phyloP scores from a whole-genome alignment of 306 rosid species.

The Quercus alba region DNA sequence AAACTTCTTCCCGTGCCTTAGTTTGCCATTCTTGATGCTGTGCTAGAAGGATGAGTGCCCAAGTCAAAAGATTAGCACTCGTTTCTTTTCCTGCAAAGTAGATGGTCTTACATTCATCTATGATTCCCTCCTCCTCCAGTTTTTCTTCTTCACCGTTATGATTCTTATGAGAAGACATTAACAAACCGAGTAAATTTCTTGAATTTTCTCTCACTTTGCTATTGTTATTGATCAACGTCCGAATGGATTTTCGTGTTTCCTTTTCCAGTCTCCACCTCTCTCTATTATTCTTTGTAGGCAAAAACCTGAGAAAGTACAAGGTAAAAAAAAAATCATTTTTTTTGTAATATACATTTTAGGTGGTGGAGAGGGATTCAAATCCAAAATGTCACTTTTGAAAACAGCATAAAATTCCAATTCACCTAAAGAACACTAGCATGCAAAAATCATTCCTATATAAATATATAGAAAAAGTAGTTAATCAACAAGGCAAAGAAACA shows the following conservation, averaged over 20 bases:
- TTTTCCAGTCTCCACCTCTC: constrained; percentile 34
- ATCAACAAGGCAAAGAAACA: no score
- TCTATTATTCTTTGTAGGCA: constrained; percentile 37
- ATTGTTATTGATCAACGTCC: constrained; percentile 11
- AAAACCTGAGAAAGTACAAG: constrained; percentile 7
- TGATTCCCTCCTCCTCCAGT: constrained; percentile 20
- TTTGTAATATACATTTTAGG: no score
- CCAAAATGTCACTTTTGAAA: no score
- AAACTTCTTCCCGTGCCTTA: constrained; percentile 40
- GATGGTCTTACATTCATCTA: constrained; percentile 39
- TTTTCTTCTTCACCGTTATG: constrained; percentile 31
- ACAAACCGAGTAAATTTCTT: constrained; percentile 22
- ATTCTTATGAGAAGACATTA: constrained; percentile 28
- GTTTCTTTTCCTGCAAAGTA: constrained; percentile 44
- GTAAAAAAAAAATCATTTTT: no score
- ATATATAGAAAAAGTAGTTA: no score
- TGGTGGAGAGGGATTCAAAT: no score
- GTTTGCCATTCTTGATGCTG: constrained; percentile 41
- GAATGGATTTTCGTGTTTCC: constrained; percentile 19
- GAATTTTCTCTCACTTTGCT: neutral
- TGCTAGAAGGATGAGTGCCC: constrained; percentile 27
- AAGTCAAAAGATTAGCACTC: constrained; percentile 30
- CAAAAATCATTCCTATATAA: no score
- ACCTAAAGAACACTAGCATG: no score
- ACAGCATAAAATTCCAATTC: no score